phyloP scores from a whole-genome alignment of 306 rosid genomes.

The Acacia acuminata region DNA sequence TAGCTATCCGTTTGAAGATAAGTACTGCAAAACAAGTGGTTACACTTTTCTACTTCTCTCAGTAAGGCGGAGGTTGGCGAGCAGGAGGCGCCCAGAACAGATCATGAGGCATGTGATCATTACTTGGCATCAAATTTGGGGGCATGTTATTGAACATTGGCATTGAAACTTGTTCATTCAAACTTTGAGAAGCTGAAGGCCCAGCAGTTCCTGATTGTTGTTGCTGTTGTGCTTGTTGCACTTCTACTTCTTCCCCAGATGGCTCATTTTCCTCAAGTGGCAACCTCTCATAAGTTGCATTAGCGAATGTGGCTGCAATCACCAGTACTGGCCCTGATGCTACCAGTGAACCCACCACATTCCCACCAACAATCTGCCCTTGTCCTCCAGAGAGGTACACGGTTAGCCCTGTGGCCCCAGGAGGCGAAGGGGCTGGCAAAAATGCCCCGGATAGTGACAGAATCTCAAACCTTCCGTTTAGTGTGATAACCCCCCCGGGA shows the following conservation, averaged over 20 bases:
- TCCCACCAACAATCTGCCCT: conserved; percentile 83
- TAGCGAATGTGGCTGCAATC: conserved; percentile 76
- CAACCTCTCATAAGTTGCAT: conserved; percentile 74
- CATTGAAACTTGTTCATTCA: conserved; percentile 47
- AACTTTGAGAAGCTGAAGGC: conserved; percentile 41
- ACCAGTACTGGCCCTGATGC: conserved; percentile 80
- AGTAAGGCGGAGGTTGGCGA: conserved; percentile 53
- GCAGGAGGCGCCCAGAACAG: conserved; percentile 61
- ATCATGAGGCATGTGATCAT: conserved; percentile 61
- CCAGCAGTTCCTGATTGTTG: conserved; percentile 28
- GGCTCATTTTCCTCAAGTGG: conserved; percentile 60
- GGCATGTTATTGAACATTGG: conserved; percentile 48
- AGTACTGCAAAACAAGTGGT: not conserved
- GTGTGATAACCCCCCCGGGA: conserved; percentile 52
- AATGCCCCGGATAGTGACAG: conserved; percentile 75
- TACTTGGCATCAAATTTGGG: conserved; percentile 51
- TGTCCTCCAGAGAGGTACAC: conserved; percentile 74
- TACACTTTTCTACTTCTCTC: not conserved
- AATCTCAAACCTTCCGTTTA: conserved; percentile 76
- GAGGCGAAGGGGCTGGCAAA: conserved; percentile 79
- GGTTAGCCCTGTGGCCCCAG: conserved; percentile 57
- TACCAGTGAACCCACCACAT: conserved; percentile 63
- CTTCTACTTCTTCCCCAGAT: conserved; percentile 46
- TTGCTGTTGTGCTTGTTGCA: conserved; percentile 16
- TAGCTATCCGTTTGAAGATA: conserved; percentile 16